Percentiles rank a stretch among this genome's conserved stretches.
Evolutionary conservation across 371 early-diverging fungal species (phyloP).

Genomic region (Neoconidiobolus thromboides): DNA sequence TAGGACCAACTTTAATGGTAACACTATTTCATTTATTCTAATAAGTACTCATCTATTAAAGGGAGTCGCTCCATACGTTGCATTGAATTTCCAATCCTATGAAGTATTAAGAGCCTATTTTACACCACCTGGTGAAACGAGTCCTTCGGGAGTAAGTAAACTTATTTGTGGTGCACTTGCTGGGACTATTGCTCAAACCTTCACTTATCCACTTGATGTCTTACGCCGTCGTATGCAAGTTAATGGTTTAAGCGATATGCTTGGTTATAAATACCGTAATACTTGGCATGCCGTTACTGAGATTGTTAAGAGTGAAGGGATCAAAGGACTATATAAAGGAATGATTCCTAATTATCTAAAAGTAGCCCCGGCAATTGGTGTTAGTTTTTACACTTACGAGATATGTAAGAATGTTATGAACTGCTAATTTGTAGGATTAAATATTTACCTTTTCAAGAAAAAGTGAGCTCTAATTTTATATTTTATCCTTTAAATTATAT

Average conservation of each 20-base stretch:
- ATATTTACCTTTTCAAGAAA: too few species aligned
- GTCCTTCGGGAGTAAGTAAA: constrained; percentile 39
- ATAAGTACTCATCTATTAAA: constrained; percentile 7
- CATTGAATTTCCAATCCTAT: constrained; percentile 66
- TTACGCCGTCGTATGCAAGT: constrained; percentile 73
- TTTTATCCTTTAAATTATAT: not conserved
- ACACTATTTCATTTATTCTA: constrained; percentile 6
- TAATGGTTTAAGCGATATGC: constrained; percentile 47
- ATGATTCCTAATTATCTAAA: constrained; percentile 38
- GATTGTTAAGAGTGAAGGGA: constrained; percentile 47
- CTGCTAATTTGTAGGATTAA: too few species aligned
- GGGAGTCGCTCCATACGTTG: constrained; percentile 76
- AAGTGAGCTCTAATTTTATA: too few species aligned
- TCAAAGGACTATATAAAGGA: constrained; percentile 59
- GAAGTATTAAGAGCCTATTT: constrained; percentile 53
- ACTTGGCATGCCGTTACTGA: constrained; percentile 53
- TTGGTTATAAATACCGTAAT: constrained; percentile 42
- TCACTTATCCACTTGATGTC: constrained; percentile 82
- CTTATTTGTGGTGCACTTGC: constrained; percentile 74
- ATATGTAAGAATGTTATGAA: constrained; percentile 23
- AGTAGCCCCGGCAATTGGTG: constrained; percentile 70
- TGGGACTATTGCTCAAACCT: constrained; percentile 74
- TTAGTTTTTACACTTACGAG: constrained; percentile 71
- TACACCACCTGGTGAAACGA: constrained; percentile 36
- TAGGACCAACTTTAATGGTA: constrained; percentile 64